Conservation (phyloP, 192 early-diverging fungal genomes). For the Linnemannia schmuckeri region DNA sequence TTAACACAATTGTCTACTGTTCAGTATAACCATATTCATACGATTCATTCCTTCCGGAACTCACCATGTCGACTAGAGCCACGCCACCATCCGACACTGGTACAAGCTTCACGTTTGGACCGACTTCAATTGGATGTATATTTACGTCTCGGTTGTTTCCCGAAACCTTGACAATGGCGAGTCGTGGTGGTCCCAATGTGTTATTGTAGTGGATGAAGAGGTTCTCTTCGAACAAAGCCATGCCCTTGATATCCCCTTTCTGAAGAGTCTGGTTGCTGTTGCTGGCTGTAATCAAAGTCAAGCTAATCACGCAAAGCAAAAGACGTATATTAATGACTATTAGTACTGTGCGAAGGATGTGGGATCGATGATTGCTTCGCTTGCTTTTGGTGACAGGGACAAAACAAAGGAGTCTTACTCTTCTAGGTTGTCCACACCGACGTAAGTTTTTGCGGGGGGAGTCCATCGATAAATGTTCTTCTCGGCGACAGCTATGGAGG, state of each 20-base stretch:
- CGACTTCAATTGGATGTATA: background rate
- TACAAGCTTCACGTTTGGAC: background rate
- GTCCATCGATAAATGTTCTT: background rate
- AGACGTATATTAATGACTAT: no score
- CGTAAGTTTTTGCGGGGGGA: background rate
- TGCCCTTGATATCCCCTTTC: background rate
- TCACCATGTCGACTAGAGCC: background rate
- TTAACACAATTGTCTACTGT: background rate
- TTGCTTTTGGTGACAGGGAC: background rate
- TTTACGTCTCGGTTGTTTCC: background rate
- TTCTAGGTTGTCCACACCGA: background rate
- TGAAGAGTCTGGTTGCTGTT: background rate
- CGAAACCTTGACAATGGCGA: background rate
- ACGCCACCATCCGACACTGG: constrained; percentile 4
- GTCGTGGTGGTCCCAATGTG: background rate
- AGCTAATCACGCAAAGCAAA: background rate
- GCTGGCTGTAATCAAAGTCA: background rate
- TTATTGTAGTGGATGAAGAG: constrained; percentile 13
- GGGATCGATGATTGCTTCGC: no score
- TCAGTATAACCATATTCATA: background rate
- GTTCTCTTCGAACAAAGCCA: background rate
- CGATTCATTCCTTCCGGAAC: background rate
- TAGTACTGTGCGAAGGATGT: no score
- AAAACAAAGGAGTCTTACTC: background rate
- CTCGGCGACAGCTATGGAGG: background rate